These are phyloP conservation scores for Podaxis rugospora DNA, from an alignment of 768 basidiomycete genomes.

Conservation along the genomic window DNA sequence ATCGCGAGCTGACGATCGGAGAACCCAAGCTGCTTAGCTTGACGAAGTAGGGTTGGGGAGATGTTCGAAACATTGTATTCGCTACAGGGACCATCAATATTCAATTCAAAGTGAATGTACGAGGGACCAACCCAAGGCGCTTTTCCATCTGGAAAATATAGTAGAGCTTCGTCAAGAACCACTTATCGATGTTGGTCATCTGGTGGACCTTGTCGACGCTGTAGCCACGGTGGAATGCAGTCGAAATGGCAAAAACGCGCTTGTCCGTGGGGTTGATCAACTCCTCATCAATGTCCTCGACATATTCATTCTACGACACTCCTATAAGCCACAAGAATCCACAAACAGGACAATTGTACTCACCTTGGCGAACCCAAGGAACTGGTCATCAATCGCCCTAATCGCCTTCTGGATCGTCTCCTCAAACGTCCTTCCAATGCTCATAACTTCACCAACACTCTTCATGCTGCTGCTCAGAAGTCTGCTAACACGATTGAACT, in stretches of 20 bases:
- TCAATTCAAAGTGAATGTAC: not conserved
- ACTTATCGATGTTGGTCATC: conserved; percentile 98
- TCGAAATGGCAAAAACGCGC: conserved; percentile 93
- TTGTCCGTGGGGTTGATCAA: conserved; percentile 94
- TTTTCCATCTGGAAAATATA: conserved; percentile 82
- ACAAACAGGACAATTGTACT: not conserved
- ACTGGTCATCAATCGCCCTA: conserved; percentile 92
- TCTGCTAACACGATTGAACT: conserved; percentile 92
- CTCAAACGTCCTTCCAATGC: conserved; percentile 96
- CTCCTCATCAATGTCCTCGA: conserved; percentile 91
- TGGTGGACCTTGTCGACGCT: conserved; percentile 95
- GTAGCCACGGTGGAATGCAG: conserved; percentile 90
- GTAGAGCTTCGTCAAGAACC: conserved; percentile 91
- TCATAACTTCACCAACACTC: conserved; percentile 99
- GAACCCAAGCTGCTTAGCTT: conserved; percentile 93
- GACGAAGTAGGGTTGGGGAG: conserved; percentile 57
- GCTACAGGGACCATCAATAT: conserved; percentile 30
- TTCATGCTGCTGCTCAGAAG: conserved; percentile 96
- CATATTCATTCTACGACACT: conserved; percentile 66
- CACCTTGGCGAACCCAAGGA: conserved; percentile 86
- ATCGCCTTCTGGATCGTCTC: conserved; percentile 99
- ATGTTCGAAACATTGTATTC: conserved; percentile 62
- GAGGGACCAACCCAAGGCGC: conserved; percentile 57
- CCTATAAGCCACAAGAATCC: not conserved
- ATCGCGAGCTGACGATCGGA: conserved; percentile 87